phyloP scores from a whole-genome alignment of 352 stramenopile genomes.

The Thraustochytrium striatum region DNA sequence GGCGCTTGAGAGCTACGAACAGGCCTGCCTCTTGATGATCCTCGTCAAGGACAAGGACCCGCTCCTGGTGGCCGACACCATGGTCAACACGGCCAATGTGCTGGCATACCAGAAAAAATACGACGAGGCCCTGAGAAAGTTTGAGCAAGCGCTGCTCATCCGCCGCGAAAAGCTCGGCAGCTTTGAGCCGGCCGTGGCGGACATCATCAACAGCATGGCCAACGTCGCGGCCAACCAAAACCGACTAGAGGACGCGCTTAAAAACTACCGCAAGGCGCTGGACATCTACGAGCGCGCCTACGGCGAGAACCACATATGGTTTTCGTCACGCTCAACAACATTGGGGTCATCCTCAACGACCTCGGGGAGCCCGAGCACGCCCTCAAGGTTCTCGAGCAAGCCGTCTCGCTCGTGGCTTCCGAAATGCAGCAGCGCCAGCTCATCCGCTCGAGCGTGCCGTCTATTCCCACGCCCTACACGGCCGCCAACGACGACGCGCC shows the following conservation, averaged over 20 bases:
- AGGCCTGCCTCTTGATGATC: neutral
- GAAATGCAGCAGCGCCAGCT: neutral
- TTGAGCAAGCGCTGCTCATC: neutral
- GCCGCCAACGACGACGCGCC: neutral
- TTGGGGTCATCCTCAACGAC: neutral
- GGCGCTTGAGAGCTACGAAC: neutral
- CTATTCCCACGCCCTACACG: neutral
- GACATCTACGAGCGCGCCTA: neutral
- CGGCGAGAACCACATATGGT: neutral
- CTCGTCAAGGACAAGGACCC: conserved; percentile 1
- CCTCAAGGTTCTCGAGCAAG: neutral
- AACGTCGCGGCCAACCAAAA: neutral
- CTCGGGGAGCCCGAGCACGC: neutral
- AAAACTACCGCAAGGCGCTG: neutral
- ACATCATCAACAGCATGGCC: neutral
- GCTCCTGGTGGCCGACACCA: neutral
- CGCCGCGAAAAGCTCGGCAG: neutral
- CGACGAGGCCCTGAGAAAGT: neutral
- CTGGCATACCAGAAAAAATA: neutral
- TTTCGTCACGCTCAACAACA: neutral
- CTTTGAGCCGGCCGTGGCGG: neutral
- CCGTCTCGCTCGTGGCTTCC: neutral
- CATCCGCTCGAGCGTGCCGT: neutral
- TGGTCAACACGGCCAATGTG: neutral
- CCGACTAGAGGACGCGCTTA: neutral